These are phyloP conservation scores for Solanum ossicruentum DNA, from an alignment of 257 asterid species.

Conservation along the genomic window DNA sequence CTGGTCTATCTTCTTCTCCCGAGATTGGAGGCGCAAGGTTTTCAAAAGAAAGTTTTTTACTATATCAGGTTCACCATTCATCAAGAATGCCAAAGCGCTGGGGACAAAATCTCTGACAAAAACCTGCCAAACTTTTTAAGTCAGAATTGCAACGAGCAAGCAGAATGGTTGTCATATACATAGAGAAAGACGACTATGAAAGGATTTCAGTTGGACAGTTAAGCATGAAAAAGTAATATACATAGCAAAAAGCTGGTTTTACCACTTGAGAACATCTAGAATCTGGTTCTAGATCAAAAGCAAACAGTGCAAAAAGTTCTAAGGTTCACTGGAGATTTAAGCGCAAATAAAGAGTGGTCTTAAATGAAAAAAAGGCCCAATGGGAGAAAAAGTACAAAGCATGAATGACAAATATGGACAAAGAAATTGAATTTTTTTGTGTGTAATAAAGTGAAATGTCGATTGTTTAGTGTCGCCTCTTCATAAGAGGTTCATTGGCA, in stretches of 20 bases:
- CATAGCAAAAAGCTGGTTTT: not conserved
- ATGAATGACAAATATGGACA: not conserved
- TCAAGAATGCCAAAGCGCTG: slow-evolving; percentile 82
- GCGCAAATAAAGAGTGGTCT: not conserved
- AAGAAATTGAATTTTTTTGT: not conserved
- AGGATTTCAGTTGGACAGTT: not conserved
- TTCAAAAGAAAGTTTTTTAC: slow-evolving; percentile 81
- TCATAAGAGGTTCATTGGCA: not conserved
- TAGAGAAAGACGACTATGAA: not conserved
- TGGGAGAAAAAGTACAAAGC: not conserved
- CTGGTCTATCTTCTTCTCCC: slow-evolving; percentile 90
- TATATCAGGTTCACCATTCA: slow-evolving; percentile 93
- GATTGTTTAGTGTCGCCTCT: not conserved
- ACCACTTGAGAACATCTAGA: not conserved
- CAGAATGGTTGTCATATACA: not conserved
- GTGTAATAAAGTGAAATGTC: not conserved
- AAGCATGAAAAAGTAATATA: not conserved
- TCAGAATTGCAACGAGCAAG: not conserved
- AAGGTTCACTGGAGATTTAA: not conserved
- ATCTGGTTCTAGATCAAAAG: not conserved
- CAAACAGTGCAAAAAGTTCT: not conserved
- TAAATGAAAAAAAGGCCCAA: too few relatives aligned
- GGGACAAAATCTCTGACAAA: slow-evolving; percentile 91
- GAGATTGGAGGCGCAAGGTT: slow-evolving; percentile 77
- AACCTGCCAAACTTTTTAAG: slow-evolving; percentile 29